These are phyloP conservation scores for Annulohypoxylon stygium DNA, from an alignment of 495 filamentous ascomycete species.

Conservation along the genomic window DNA sequence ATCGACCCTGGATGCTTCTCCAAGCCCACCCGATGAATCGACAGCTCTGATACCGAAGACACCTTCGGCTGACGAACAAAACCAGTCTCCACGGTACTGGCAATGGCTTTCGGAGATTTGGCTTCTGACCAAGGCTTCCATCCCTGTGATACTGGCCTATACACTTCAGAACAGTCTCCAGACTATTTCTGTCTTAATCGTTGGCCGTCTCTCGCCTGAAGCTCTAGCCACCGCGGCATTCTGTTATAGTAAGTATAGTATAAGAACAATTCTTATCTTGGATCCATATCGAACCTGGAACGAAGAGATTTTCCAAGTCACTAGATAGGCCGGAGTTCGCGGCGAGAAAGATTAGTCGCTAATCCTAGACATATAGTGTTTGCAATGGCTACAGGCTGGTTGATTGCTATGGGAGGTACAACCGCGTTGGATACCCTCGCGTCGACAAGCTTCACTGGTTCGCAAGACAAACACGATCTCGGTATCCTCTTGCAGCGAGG, in stretches of 20 bases:
- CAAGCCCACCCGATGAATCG: constrained; percentile 53
- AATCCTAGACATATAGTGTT: constrained; percentile 70
- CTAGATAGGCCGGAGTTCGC: background rate
- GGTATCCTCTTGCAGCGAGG: constrained; percentile 86
- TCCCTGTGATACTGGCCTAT: constrained; percentile 91
- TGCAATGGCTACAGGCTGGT: constrained; percentile 90
- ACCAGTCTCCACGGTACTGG: constrained; percentile 29
- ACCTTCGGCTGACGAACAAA: constrained; percentile 11
- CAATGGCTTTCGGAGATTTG: constrained; percentile 72
- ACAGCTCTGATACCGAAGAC: constrained; percentile 65
- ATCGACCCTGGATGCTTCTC: constrained; percentile 20
- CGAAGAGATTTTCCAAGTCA: background rate
- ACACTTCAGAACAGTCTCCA: constrained; percentile 90
- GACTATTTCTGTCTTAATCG: constrained; percentile 85
- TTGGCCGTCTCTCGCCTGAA: constrained; percentile 81
- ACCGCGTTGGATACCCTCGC: constrained; percentile 91
- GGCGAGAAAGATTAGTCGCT: background rate
- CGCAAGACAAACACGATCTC: constrained; percentile 82
- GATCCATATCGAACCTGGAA: background rate
- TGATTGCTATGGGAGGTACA: constrained; percentile 91
- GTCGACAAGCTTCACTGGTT: constrained; percentile 88
- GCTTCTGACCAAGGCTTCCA: constrained; percentile 73
- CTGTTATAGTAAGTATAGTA: constrained; percentile 66
- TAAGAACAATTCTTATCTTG: background rate
- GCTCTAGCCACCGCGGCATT: constrained; percentile 88